A percentile compares a stretch with the other conserved stretches of the same genome.
phyloP scores from a whole-genome alignment of 2,329 filamentous ascomycete genomes.

The Cladosporium cucumerinum region DNA sequence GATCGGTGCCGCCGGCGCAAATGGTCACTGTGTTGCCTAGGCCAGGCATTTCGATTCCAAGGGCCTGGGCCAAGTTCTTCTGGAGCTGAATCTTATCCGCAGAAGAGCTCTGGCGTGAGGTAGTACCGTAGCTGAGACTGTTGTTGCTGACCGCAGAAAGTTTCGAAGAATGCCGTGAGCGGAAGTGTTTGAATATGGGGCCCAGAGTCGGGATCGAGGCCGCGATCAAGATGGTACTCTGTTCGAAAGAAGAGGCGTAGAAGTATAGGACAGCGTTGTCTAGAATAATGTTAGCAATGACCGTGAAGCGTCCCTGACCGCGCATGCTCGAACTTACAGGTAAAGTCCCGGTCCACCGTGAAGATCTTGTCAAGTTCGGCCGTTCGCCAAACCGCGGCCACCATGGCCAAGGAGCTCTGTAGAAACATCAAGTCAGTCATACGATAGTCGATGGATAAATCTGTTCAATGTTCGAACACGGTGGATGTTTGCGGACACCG shows the following conservation, averaged over 20 bases:
- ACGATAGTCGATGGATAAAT: no score
- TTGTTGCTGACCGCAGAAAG: not conserved
- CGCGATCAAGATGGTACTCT: constrained; percentile 13
- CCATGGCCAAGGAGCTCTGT: constrained; percentile 1
- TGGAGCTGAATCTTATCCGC: not conserved
- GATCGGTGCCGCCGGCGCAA: not conserved
- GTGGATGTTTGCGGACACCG: no score
- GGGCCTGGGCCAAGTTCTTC: not conserved
- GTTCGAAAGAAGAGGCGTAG: constrained; percentile 16
- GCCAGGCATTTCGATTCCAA: constrained; percentile 14
- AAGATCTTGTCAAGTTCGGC: constrained; percentile 8
- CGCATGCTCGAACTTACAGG: not conserved
- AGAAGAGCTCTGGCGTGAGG: not conserved
- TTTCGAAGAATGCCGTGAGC: not conserved
- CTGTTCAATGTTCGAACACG: no score
- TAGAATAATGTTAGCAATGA: not conserved
- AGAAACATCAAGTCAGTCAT: no score
- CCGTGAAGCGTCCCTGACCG: no score
- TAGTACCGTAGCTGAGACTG: not conserved
- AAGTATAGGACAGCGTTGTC: constrained; percentile 8
- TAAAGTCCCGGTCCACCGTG: constrained; percentile 10
- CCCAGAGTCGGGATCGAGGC: constrained; percentile 8
- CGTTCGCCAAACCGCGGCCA: constrained; percentile 8
- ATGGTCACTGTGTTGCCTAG: constrained; percentile 13
- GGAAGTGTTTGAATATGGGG: not conserved